Percentiles rank a stretch among this genome's conserved stretches.
phyloP scores from a whole-genome alignment of 768 basidiomycete species.

The Hypsizygus marmoreus region DNA sequence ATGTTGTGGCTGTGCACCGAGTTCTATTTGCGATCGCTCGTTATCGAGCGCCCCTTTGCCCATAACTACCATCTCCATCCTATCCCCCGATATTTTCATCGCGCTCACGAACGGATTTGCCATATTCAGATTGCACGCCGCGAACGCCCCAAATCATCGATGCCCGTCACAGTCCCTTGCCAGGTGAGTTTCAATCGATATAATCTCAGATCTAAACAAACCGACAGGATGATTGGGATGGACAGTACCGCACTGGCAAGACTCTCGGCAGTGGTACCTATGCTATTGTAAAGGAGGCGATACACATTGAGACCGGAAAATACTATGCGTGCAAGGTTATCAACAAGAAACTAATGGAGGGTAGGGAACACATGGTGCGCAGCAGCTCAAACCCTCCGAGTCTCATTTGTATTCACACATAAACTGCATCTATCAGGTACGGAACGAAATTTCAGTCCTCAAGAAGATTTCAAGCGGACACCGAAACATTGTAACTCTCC shows the following conservation, averaged over 20 bases:
- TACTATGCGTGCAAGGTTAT: slow-evolving; percentile 99
- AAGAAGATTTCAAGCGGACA: slow-evolving; percentile 93
- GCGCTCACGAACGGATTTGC: background rate
- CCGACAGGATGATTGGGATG: slow-evolving; percentile 10
- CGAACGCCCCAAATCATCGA: slow-evolving; percentile 12
- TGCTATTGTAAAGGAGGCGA: slow-evolving; percentile 93
- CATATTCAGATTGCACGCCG: slow-evolving; percentile 10
- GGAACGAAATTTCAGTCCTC: slow-evolving; percentile 95
- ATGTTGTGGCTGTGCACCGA: slow-evolving; percentile 19
- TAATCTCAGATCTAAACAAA: slow-evolving; percentile 3
- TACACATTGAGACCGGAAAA: slow-evolving; percentile 86
- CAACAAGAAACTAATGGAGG: slow-evolving; percentile 99
- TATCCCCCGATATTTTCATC: background rate
- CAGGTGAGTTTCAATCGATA: slow-evolving; percentile 35
- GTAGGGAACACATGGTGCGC: slow-evolving; percentile 94
- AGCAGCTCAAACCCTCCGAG: slow-evolving; percentile 4
- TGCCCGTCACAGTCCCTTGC: slow-evolving; percentile 48
- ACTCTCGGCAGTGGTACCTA: slow-evolving; percentile 92
- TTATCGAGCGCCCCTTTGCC: slow-evolving; percentile 15
- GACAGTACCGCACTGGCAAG: slow-evolving; percentile 84
- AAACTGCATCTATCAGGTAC: slow-evolving; percentile 56
- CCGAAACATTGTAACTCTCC: slow-evolving; percentile 87
- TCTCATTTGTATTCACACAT: slow-evolving; percentile 7
- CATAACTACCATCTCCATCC: background rate
- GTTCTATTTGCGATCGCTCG: slow-evolving; percentile 6